These are phyloP conservation scores for Epichloe bromicola DNA, from an alignment of 2,329 filamentous ascomycete species.

Conservation along the genomic window DNA sequence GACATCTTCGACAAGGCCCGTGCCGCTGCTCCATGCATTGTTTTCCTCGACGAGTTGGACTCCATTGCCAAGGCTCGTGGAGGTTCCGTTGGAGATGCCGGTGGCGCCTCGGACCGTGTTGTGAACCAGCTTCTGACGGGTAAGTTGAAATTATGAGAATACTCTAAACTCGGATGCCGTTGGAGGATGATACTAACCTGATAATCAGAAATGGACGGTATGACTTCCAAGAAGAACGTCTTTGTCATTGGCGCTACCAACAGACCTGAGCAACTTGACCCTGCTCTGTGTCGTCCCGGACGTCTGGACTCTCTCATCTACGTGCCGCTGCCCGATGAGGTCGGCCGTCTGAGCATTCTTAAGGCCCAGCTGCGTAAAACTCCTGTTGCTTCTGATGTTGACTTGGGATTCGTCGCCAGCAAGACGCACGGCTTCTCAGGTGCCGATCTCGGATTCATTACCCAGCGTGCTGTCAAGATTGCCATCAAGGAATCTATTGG, in stretches of 20 bases:
- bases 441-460: conserved; percentile 98
- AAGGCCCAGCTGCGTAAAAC: conserved; percentile 97
- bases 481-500: conserved; percentile 96
- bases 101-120: conserved; percentile 96
- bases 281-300: conserved; percentile 92
- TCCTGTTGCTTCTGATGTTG: conserved; percentile 74
- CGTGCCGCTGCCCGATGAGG: conserved; percentile 88
- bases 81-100: conserved; percentile 88
- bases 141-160: conserved; percentile 32
- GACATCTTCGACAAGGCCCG: conserved; percentile 99
- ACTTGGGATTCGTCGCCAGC: conserved; percentile 82
- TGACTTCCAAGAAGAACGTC: conserved; percentile 99
- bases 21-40: conserved; percentile 92
- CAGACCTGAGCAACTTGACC: conserved; percentile 95
- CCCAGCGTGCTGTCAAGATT: conserved; percentile 96
- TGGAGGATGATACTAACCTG: conserved; percentile 26
- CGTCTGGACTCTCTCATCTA: conserved; percentile 98
- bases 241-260: conserved; percentile 99
- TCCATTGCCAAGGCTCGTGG: conserved; percentile 99
- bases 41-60: conserved; percentile 97
- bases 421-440: conserved; percentile 99
- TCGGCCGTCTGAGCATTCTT: conserved; percentile 78
- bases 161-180: neutral
- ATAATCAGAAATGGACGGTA: conserved; percentile 82
- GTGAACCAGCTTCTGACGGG: conserved; percentile 98